Percentiles rank a stretch among this genome's conserved stretches.
phyloP scores from a whole-genome alignment of 208 protist genomes.

The Porcisia hertigi region DNA sequence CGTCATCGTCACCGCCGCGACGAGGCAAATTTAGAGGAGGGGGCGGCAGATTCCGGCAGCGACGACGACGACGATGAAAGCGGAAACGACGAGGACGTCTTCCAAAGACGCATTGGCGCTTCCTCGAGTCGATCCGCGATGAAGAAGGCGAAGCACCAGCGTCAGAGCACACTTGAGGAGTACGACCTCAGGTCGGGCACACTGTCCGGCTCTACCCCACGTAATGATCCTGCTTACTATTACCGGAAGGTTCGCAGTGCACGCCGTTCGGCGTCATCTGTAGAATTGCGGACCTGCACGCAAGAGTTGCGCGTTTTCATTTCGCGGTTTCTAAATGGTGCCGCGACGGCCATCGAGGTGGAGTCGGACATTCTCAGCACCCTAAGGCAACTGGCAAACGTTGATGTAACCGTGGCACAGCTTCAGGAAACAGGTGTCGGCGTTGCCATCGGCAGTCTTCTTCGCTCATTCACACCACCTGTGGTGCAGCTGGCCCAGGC shows the following conservation, averaged over 20 bases:
- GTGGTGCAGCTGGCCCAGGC: slow-evolving; percentile 55
- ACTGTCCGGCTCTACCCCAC: slow-evolving; percentile 22
- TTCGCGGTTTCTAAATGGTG: slow-evolving; percentile 14
- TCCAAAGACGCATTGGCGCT: slow-evolving; percentile 23
- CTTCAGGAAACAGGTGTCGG: slow-evolving; percentile 56
- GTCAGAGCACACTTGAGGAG: slow-evolving; percentile 39
- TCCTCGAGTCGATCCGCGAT: slow-evolving; percentile 20
- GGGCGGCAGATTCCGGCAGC: slow-evolving; percentile 10
- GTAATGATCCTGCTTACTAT: slow-evolving; percentile 43
- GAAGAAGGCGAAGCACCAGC: slow-evolving; percentile 27
- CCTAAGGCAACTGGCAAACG: slow-evolving; percentile 42
- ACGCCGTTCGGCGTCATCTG: slow-evolving; percentile 30
- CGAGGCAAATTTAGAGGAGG: neutral
- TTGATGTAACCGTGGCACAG: slow-evolving; percentile 62
- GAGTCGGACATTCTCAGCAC: slow-evolving; percentile 39
- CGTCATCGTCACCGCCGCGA: slow-evolving; percentile 15
- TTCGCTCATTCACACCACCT: slow-evolving; percentile 35
- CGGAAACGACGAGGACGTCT: slow-evolving; percentile 11
- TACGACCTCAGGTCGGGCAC: slow-evolving; percentile 34
- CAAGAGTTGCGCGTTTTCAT: slow-evolving; percentile 15
- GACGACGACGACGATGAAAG: slow-evolving; percentile 20
- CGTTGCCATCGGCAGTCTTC: slow-evolving; percentile 58
- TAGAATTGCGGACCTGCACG: slow-evolving; percentile 24
- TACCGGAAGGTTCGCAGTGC: slow-evolving; percentile 35
- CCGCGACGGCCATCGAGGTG: slow-evolving; percentile 10